These are phyloP conservation scores for Phaseolus lunatus DNA, from an alignment of 306 rosid genomes.

Conservation along the genomic window DNA sequence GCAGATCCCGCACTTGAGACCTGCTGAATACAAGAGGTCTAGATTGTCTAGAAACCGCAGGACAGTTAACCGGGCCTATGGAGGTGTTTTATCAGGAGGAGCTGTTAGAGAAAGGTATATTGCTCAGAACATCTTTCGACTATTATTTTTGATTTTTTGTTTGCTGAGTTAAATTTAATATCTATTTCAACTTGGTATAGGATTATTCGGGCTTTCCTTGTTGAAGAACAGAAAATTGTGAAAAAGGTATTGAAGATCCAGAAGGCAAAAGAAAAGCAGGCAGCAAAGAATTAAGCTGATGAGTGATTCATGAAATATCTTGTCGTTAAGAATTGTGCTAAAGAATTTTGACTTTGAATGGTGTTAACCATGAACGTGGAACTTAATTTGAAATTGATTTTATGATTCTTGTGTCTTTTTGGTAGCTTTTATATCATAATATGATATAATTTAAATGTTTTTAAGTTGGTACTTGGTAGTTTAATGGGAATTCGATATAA, in stretches of 20 bases:
- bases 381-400: conserved; percentile 41
- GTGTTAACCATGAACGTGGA: conserved; percentile 47
- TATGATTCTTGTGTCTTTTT: conserved; percentile 20
- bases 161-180: not conserved
- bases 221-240: conserved; percentile 93
- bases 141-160: not conserved
- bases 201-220: conserved; percentile 87
- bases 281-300: conserved; percentile 58
- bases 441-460: too few species aligned
- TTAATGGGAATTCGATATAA: not conserved
- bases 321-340: conserved; percentile 41
- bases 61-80: conserved; percentile 84
- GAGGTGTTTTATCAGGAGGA: conserved; percentile 84
- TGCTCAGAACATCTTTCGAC: not conserved
- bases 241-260: conserved; percentile 96
- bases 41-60: conserved; percentile 81
- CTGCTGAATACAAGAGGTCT: conserved; percentile 83
- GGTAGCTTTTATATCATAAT: too few species aligned
- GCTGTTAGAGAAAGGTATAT: conserved; percentile 86
- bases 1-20: conserved; percentile 93
- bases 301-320: conserved; percentile 8
- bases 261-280: conserved; percentile 80
- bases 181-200: conserved; percentile 39
- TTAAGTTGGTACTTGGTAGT: not conserved
- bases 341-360: conserved; percentile 66